Conservation (phyloP, 768 basidiomycete species). For the Kwoniella dejecticola region DNA sequence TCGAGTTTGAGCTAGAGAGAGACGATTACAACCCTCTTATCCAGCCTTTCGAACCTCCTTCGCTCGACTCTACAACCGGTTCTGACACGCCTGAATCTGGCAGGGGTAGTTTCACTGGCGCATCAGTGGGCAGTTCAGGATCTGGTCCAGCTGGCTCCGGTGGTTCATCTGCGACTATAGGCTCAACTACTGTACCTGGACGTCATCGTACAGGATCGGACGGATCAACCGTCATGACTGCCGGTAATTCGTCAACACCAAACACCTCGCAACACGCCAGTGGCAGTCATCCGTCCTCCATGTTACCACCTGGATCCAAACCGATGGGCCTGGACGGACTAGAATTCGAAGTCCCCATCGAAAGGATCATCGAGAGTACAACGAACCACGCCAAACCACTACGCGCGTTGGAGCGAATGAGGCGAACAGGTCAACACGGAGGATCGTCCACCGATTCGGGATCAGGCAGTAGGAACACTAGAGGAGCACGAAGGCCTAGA, state of each 20-base stretch:
- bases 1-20: slow-evolving; percentile 78
- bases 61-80: slow-evolving; percentile 8
- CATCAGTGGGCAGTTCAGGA: slow-evolving; percentile 1
- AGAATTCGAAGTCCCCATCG: slow-evolving; percentile 58
- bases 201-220: slow-evolving; percentile 9
- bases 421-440: slow-evolving; percentile 56
- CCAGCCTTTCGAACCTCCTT: slow-evolving; percentile 56
- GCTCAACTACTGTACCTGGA: slow-evolving; percentile 20
- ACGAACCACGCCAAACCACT: slow-evolving; percentile 70
- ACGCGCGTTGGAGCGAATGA: slow-evolving; percentile 68
- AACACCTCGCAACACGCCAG: slow-evolving; percentile 14
- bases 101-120: slow-evolving; percentile 21
- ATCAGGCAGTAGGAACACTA: slow-evolving; percentile 7
- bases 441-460: slow-evolving; percentile 17
- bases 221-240: slow-evolving; percentile 10
- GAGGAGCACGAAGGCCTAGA: slow-evolving; percentile 24
- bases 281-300: slow-evolving; percentile 2
- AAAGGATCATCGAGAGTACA: slow-evolving; percentile 71
- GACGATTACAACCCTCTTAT: slow-evolving; percentile 73
- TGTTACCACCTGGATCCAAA: slow-evolving; percentile 11
- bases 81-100: slow-evolving; percentile 33
- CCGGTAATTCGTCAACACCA: slow-evolving; percentile 1
- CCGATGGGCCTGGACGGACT: slow-evolving; percentile 50
- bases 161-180: slow-evolving; percentile 29
- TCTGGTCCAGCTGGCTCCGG: slow-evolving; percentile 20